A percentile compares a stretch with the other conserved stretches of the same genome.
phyloP scores from a whole-genome alignment of 805 yeast genomes.

The Suhomyces sp. region DNA sequence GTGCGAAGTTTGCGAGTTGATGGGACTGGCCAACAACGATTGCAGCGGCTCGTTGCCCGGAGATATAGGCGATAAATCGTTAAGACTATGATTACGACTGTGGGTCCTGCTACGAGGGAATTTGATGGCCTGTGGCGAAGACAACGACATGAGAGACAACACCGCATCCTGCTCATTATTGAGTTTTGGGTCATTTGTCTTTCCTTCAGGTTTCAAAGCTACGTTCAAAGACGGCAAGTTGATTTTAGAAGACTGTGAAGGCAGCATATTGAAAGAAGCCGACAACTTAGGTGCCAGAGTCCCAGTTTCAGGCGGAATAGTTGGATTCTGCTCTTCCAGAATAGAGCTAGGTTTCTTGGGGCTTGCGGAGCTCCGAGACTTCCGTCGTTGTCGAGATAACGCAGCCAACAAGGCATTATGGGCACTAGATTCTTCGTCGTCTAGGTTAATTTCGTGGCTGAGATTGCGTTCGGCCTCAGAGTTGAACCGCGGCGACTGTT shows the following conservation, averaged over 20 bases:
- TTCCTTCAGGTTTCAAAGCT: conserved; percentile 12
- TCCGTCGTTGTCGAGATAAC: conserved; percentile 29
- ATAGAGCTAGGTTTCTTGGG: conserved; percentile 6
- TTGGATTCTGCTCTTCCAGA: background rate
- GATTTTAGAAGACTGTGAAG: conserved; percentile 1
- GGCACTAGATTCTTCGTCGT: conserved; percentile 43
- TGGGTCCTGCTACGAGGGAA: conserved; percentile 13
- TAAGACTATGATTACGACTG: conserved; percentile 9
- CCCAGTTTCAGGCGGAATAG: background rate
- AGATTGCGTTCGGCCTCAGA: conserved; percentile 2
- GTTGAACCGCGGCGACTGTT: conserved; percentile 11
- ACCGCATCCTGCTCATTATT: conserved; percentile 54
- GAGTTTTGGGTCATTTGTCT: conserved; percentile 9
- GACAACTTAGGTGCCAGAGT: background rate
- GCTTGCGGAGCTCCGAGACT: conserved; percentile 19
- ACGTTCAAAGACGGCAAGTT: conserved; percentile 31
- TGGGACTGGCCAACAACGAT: conserved; percentile 10
- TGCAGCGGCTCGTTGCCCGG: conserved; percentile 4
- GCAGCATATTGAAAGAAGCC: background rate
- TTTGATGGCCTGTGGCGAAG: conserved; percentile 45
- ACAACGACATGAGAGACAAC: conserved; percentile 51
- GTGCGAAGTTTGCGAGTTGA: conserved; percentile 5
- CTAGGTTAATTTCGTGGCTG: conserved; percentile 13
- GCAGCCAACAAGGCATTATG: conserved; percentile 45
- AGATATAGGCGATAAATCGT: conserved; percentile 6